A percentile compares a stretch with the other conserved stretches of the same genome.
These are phyloP conservation scores for Rehmannia glutinosa DNA, from an alignment of 257 asterid genomes.

Conservation along the genomic window DNA sequence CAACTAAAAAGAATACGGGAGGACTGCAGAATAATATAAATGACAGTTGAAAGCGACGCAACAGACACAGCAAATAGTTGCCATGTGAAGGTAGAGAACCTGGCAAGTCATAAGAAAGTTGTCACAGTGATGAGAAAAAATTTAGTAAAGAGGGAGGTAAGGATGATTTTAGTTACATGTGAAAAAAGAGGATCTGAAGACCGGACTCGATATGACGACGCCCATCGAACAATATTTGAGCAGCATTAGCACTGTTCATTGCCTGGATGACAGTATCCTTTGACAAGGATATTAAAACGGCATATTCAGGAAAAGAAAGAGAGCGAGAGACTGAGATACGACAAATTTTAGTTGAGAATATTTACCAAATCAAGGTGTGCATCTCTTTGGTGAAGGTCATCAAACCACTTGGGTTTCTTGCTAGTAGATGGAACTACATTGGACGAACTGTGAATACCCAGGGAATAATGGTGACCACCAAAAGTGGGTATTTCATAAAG, in stretches of 20 bases:
- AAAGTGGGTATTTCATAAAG: constrained; percentile 65
- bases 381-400: constrained; percentile 50
- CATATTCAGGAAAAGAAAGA: background rate
- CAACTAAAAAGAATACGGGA: constrained; percentile 38
- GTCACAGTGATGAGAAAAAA: constrained; percentile 18
- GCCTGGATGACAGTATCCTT: constrained; percentile 74
- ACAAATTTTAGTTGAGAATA: constrained; percentile 11
- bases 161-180: constrained; percentile 41
- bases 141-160: constrained; percentile 1
- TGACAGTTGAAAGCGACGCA: constrained; percentile 61
- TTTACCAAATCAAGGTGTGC: constrained; percentile 65
- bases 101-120: constrained; percentile 35
- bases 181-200: constrained; percentile 21
- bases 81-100: constrained; percentile 61
- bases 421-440: constrained; percentile 27
- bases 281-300: constrained; percentile 15
- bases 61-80: constrained; percentile 46
- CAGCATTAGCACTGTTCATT: constrained; percentile 71
- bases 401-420: constrained; percentile 83
- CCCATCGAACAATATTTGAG: constrained; percentile 45
- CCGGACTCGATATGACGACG: constrained; percentile 29
- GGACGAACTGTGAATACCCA: constrained; percentile 34
- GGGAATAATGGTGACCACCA: constrained; percentile 73
- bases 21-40: constrained; percentile 62
- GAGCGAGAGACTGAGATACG: background rate